Evolutionary conservation across 1,284 basidiomycete genomes (phyloP), one percentile per base, ranked within the genome.

Genomic region (Puccinia horiana): DNA sequence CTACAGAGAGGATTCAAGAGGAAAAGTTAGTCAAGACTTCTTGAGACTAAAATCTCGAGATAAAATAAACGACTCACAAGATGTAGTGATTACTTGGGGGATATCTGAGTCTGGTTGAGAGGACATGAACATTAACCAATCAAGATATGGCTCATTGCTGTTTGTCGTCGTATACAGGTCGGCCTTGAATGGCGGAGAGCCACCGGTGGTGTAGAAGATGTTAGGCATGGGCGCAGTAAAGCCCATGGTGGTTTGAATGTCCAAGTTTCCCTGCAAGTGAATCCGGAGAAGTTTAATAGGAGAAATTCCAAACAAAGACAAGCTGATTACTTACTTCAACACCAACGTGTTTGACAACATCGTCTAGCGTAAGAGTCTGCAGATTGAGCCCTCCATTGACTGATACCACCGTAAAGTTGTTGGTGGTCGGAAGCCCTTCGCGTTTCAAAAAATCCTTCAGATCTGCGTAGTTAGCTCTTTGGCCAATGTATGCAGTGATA

Each of bases 111-210:
- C 61, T 44, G 56, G 56, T 65, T 67, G 76, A n/a, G 40, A 47
- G 4, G 61, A 29, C 4, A 77, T 77, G 76, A 52, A 77, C 14
- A 47, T 23, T 0, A 77, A 42, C 76, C 76, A 77, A 12, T 77
- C 76, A 18, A 77, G 61, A 58, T 77, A 77, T n/a, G 76, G 76
- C 40, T 77, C 76, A 67, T 77, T 77, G 47, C 54, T 77, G 42
- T 77, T 77, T 6, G 23, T 77, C 20, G 76, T 40, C 0, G 76
- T 65, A 29, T 52, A 67, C 29, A 65, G 32, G 40, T 63, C 61
- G 11, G 44, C 56, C 32, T 61, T 40, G 56, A 77, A 65, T 18
- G 76, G 76, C 1, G 76, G 76, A 3, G 56, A 6, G 23, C 76
- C 76, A 32, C 37, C 61, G 23, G 40, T 52, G 5, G 56, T 67